Evolutionary conservation across 2,329 filamentous ascomycete species (phyloP), one percentile per base, ranked within the genome.

Genomic region (Phaeosphaeria sp.): DNA sequence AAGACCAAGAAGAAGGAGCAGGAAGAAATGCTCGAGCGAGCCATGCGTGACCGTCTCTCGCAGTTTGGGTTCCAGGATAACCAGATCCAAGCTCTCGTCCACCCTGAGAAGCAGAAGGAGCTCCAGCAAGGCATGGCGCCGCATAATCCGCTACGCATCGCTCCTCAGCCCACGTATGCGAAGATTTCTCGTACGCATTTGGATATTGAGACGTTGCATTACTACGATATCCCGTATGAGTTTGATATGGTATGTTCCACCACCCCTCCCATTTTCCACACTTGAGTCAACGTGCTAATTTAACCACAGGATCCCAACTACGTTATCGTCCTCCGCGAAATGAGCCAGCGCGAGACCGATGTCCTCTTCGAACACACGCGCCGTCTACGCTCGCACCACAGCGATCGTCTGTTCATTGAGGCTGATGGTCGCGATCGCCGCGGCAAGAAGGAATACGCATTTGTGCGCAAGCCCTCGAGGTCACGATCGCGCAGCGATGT

Each of bases 351-450:
- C 54, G 80, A 83, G 51, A 83, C 81, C 5, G 80, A 83, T 43
- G 74, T 82, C 24, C 69, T 83, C 27, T 83, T 83, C 63, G 81
- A 83, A 64, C 81, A 83, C 60, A 83, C 81, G 15, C 75, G 76
- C 15, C 77, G 80, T 22, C 73, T 83, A 20, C 78, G 80, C 50
- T 66, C 68, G 8, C 55, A 55, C 24, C 55, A 67, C 43, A 60
- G 64, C 25, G 62, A 61, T 27, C 74, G 71, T 36, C 66, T 82
- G 51, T 73, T 82, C 53, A 77, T 82, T 49, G 79, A 82, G 61
- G 72, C 78, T 21, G 74, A 77, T 18, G 58, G 76, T 15, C 68
- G 70, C 47, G 72, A 74, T 43, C 67, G 68, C 17, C 71, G 73
- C 17, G 73, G 77, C 33, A 76, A 78, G 65, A 74, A 74, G 30